Percentiles rank a stretch among this genome's conserved stretches.
Conservation (phyloP, 1,139 yeast species). For the Blastobotrys proliferans region DNA sequence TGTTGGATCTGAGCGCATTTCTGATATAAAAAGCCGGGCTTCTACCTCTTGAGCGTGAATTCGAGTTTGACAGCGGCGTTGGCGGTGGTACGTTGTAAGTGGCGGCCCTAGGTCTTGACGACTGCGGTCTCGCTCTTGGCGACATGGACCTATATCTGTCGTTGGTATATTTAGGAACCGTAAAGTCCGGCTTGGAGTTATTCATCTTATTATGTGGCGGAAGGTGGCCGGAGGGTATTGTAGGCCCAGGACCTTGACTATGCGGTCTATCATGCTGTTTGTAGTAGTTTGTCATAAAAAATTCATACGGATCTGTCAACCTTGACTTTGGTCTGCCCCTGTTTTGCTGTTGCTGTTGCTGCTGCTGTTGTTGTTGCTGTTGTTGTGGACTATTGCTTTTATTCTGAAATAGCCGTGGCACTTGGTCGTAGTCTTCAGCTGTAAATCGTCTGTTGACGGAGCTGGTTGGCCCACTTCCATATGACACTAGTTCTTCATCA, state of each 20-base stretch:
- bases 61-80: neutral
- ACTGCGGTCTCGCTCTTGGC: slow-evolving; percentile 1
- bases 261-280: neutral
- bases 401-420: neutral
- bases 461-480: slow-evolving; percentile 8
- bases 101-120: neutral
- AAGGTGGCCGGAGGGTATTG: neutral
- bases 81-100: neutral
- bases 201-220: neutral
- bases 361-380: too few relatives aligned
- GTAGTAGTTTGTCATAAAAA: slow-evolving; percentile 9
- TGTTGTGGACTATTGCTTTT: too few relatives aligned
- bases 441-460: neutral
- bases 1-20: neutral
- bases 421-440: neutral
- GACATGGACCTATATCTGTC: slow-evolving; percentile 1
- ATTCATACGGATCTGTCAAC: slow-evolving; percentile 7
- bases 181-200: slow-evolving; percentile 2
- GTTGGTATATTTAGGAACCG: too few relatives aligned
- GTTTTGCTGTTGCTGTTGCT: neutral
- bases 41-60: neutral
- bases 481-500: slow-evolving; percentile 2
- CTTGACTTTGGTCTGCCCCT: slow-evolving; percentile 4
- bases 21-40: slow-evolving; percentile 4
- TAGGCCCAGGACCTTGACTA: neutral